These are phyloP conservation scores for Epichloe sp. DNA, from an alignment of 2,329 filamentous ascomycete genomes.

Conservation along the genomic window DNA sequence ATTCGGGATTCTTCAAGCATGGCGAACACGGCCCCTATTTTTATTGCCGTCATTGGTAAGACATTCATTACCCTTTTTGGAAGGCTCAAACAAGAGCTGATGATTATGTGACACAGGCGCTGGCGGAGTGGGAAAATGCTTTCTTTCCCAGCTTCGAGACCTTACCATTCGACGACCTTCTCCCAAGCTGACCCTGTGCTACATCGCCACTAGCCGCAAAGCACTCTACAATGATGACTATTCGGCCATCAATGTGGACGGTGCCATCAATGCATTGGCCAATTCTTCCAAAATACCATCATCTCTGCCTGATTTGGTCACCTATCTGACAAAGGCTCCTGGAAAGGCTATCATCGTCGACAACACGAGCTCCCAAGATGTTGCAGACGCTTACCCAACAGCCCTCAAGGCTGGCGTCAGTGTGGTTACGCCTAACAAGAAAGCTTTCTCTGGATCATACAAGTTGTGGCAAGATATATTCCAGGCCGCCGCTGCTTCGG, in stretches of 20 bases:
- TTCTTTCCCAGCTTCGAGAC: conserved; percentile 66
- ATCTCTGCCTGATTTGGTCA: conserved; percentile 54
- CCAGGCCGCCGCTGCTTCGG: conserved; percentile 51
- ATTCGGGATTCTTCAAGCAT: conserved; percentile 18
- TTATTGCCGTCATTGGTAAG: conserved; percentile 40
- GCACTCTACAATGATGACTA: conserved; percentile 66
- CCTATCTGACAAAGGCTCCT: conserved; percentile 67
- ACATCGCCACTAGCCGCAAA: conserved; percentile 76
- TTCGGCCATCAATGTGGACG: conserved; percentile 49
- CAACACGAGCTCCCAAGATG: conserved; percentile 83
- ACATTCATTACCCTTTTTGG: background rate
- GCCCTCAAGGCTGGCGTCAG: conserved; percentile 74
- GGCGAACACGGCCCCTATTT: conserved; percentile 33
- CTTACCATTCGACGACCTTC: conserved; percentile 54
- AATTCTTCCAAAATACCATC: conserved; percentile 52
- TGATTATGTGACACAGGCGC: conserved; percentile 45
- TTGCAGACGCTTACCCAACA: conserved; percentile 71
- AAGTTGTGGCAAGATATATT: conserved; percentile 84
- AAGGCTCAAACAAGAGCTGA: conserved; percentile 6
- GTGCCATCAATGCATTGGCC: conserved; percentile 48
- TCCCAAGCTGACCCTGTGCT: conserved; percentile 63
- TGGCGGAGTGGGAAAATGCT: conserved; percentile 85
- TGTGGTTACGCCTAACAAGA: conserved; percentile 96
- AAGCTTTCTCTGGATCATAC: conserved; percentile 77
- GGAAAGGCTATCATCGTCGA: conserved; percentile 76